These are phyloP conservation scores for Nakazawaea pomicola DNA, from an alignment of 805 yeast species.

Conservation along the genomic window DNA sequence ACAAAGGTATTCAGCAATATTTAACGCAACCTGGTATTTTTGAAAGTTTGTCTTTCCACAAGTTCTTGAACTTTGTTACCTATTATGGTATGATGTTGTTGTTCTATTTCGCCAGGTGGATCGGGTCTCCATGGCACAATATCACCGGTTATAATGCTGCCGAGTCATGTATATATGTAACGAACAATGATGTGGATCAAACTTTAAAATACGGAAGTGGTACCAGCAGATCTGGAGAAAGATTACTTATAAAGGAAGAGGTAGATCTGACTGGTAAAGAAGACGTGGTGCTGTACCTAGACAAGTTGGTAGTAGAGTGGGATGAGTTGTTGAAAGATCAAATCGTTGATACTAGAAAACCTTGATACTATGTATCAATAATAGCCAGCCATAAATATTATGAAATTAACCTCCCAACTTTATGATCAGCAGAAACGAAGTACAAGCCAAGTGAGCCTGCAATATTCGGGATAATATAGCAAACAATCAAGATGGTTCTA, in stretches of 20 bases:
- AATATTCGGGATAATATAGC: slow-evolving; percentile 5
- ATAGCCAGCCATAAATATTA: no score
- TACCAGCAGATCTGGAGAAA: slow-evolving; percentile 57
- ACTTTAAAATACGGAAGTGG: slow-evolving; percentile 71
- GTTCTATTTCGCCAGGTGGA: slow-evolving; percentile 75
- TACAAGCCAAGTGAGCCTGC: slow-evolving; percentile 15
- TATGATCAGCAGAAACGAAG: slow-evolving; percentile 11
- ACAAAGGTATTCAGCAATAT: slow-evolving; percentile 61
- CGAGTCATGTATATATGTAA: slow-evolving; percentile 73
- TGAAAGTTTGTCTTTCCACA: slow-evolving; percentile 73
- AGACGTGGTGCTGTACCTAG: slow-evolving; percentile 63
- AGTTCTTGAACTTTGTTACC: slow-evolving; percentile 71
- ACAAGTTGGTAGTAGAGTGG: slow-evolving; percentile 60
- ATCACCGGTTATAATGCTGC: slow-evolving; percentile 89
- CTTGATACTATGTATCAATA: no score
- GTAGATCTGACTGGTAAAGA: slow-evolving; percentile 61
- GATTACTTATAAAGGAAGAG: slow-evolving; percentile 49
- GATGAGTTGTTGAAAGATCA: slow-evolving; percentile 70
- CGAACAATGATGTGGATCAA: slow-evolving; percentile 47
- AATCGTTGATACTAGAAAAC: slow-evolving; percentile 56
- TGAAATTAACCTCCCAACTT: slow-evolving; percentile 10
- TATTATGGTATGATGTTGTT: slow-evolving; percentile 80
- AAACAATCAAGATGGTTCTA: slow-evolving; percentile 7
- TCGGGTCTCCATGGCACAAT: slow-evolving; percentile 88
- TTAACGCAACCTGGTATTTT: slow-evolving; percentile 93